Percentiles rank a stretch among this genome's conserved stretches.
phyloP scores from a whole-genome alignment of 1,139 yeast genomes.

The Wickerhamomyces sp. region DNA sequence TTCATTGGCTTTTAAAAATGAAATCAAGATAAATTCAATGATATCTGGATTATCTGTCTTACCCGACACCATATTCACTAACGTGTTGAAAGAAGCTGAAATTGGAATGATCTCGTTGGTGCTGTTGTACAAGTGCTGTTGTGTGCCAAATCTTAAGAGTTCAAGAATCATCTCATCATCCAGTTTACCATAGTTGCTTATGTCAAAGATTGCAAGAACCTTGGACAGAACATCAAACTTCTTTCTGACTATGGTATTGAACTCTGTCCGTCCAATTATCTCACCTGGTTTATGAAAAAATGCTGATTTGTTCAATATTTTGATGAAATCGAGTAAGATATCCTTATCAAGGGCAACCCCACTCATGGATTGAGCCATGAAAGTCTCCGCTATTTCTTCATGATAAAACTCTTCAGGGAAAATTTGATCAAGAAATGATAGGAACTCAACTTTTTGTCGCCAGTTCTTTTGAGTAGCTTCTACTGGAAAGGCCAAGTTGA shows the following conservation, averaged over 20 bases:
- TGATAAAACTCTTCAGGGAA: constrained; percentile 31
- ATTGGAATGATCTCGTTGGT: constrained; percentile 8
- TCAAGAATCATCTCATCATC: constrained; percentile 10
- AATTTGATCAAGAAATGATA: constrained; percentile 34
- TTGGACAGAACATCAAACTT: constrained; percentile 8
- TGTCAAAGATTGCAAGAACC: constrained; percentile 8
- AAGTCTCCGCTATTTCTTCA: constrained; percentile 4
- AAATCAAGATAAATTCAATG: constrained; percentile 15
- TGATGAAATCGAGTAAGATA: constrained; percentile 7
- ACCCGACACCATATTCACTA: constrained; percentile 7
- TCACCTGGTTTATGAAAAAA: constrained; percentile 6
- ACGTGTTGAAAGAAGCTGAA: constrained; percentile 7
- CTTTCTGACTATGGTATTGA: constrained; percentile 3
- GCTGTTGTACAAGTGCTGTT: constrained; percentile 14
- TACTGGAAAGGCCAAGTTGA: constrained; percentile 26
- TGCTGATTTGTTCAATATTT: constrained; percentile 7
- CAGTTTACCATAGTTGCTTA: constrained; percentile 7
- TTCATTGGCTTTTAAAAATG: constrained; percentile 16
- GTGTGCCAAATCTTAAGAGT: constrained; percentile 17
- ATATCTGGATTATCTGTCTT: constrained; percentile 4
- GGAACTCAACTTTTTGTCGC: constrained; percentile 33
- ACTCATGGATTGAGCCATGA: constrained; percentile 13
- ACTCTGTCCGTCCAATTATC: constrained; percentile 1
- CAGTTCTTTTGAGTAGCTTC: constrained; percentile 29
- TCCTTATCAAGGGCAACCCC: constrained; percentile 11